Conservation (phyloP, 352 stramenopile genomes). For the Phytophthora citrophthora region DNA sequence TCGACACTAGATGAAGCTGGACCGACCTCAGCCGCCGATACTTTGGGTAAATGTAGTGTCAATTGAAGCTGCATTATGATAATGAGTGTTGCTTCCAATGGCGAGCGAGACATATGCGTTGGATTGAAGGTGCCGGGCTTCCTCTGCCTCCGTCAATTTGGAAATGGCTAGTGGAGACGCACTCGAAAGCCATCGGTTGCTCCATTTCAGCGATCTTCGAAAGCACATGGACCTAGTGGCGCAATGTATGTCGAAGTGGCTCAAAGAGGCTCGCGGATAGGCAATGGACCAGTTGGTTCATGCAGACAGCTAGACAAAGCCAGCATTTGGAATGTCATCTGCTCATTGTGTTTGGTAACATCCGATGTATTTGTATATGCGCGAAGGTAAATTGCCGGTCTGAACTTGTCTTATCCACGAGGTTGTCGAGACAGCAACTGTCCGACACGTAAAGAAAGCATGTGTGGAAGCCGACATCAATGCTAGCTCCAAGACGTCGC, state of each 20-base stretch:
- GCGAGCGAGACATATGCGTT: background rate
- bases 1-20: slow-evolving; percentile 34
- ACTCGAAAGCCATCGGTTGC: background rate
- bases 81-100: slow-evolving; percentile 3
- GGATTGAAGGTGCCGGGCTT: background rate
- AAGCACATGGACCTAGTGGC: slow-evolving; percentile 20
- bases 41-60: slow-evolving; percentile 3
- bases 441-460: slow-evolving; percentile 14
- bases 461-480: slow-evolving; percentile 12
- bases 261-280: slow-evolving; percentile 16
- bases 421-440: slow-evolving; percentile 8
- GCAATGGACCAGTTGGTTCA: slow-evolving; percentile 14
- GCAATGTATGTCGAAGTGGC: slow-evolving; percentile 11
- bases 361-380: background rate
- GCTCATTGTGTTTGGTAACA: slow-evolving; percentile 3
- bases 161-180: slow-evolving; percentile 12
- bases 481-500: background rate
- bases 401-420: slow-evolving; percentile 8
- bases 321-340: slow-evolving; percentile 11
- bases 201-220: slow-evolving; percentile 10
- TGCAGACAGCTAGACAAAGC: slow-evolving; percentile 7
- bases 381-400: background rate
- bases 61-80: slow-evolving; percentile 21
- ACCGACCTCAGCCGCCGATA: slow-evolving; percentile 19
- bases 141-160: slow-evolving; percentile 15